Evolutionary conservation across 2,329 filamentous ascomycete genomes (phyloP), one percentile per base, ranked within the genome.

Genomic region (Microthyrium microscopicum): DNA sequence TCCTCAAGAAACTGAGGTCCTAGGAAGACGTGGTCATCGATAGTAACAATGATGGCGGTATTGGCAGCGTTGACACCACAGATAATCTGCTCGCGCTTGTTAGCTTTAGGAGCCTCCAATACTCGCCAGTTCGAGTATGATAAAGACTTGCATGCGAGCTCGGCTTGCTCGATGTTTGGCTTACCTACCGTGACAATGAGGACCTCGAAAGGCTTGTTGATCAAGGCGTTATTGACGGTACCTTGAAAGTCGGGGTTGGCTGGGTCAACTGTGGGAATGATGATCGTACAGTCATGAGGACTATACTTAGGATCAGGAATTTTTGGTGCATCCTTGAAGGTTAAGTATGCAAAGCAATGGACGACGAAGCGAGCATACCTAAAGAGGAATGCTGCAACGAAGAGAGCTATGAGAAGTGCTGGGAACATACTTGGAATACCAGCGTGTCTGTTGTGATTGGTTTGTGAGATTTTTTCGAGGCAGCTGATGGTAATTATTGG

Each of bases 1-100:
- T 55, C 48, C 0, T 44, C 29, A 1, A 71, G 49, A 39, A 68
- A 65, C 5, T 19, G 29, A 2, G 39, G 20, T 1, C 54, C 52
- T 66, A 64, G 70, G 42, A 64, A 58, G 12, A 68, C 64, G 40
- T 68, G 62, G 44, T 70, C 66, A 39, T 72, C 67, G 11, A 58
- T 52, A 2, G 64, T 46, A 5, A 68, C 49, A 0, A 58, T 58
- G 33, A 72, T 53, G 1, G 42, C 5, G 0, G 64, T 66, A 1
- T 40, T 29, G 22, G 62, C 50, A 0, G 42, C 26, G 0, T 44
- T 38, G 6, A 68, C 44, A 0, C 55, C 65, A 2, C 46, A 43
- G 2, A 51, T 50, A 3, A 70, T 45, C 39, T 72, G 67, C 2
- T 40, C 29, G 1, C 68, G 62, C 48, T 70, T 70, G 47, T 58